phyloP scores from a whole-genome alignment of 495 filamentous ascomycete species.

The Hypoxylon cercidicola region DNA sequence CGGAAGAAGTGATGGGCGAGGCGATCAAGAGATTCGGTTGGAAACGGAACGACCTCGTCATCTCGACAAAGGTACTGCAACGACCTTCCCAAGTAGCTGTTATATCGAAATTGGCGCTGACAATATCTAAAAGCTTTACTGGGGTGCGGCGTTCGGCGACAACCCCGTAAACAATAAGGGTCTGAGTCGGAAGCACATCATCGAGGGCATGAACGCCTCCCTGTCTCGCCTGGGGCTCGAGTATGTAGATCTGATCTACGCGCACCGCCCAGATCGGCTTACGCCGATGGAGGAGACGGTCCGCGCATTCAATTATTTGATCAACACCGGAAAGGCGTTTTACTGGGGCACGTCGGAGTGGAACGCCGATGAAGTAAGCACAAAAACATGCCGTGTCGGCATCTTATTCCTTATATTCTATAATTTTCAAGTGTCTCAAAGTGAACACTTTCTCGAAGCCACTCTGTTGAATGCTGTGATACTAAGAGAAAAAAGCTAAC shows the following conservation, averaged over 20 bases:
- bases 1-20: constrained; percentile 78
- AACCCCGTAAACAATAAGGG: constrained; percentile 79
- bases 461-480: too few relatives aligned
- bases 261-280: constrained; percentile 82
- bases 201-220: constrained; percentile 71
- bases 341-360: constrained; percentile 95
- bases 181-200: constrained; percentile 82
- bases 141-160: constrained; percentile 67
- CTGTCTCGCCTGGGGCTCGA: constrained; percentile 76
- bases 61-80: constrained; percentile 65
- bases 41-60: constrained; percentile 84
- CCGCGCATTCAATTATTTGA: constrained; percentile 83
- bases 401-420: too few relatives aligned
- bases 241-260: constrained; percentile 85
- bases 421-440: too few relatives aligned
- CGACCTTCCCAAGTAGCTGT: not conserved
- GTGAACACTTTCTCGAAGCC: too few relatives aligned
- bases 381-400: too few relatives aligned
- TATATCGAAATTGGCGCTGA: not conserved
- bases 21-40: constrained; percentile 74
- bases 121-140: constrained; percentile 65
- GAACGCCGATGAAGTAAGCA: constrained; percentile 79
- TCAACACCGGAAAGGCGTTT: constrained; percentile 80
- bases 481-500: too few relatives aligned
- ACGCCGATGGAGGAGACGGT: constrained; percentile 91